Evolutionary conservation across 2,329 filamentous ascomycete genomes (phyloP).

Genomic region (Penicillium sp.): DNA sequence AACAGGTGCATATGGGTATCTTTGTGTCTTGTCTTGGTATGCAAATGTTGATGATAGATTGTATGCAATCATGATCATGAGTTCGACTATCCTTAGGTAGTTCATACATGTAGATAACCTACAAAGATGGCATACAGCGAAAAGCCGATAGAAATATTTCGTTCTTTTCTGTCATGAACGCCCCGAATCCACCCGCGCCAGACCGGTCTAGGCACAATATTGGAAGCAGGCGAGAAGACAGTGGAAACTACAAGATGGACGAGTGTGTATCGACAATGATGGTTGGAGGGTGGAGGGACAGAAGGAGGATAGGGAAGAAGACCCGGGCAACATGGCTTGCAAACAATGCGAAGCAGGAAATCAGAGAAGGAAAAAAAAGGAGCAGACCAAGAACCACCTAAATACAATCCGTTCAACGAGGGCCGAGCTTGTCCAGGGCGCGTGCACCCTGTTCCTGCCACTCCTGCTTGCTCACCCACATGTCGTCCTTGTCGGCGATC

Average conservation of each 20-base stretch:
- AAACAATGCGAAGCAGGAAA: constrained; percentile 19
- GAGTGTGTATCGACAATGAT: constrained; percentile 19
- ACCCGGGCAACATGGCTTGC: constrained; percentile 18
- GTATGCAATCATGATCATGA: background rate
- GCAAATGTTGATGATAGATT: background rate
- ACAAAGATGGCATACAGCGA: background rate
- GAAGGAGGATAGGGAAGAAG: background rate
- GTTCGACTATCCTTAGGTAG: background rate
- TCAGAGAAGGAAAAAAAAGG: constrained; percentile 21
- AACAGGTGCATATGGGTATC: background rate
- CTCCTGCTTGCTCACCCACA: constrained; percentile 98
- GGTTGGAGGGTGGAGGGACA: background rate
- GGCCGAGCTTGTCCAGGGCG: constrained; percentile 87
- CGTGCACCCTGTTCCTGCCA: constrained; percentile 90
- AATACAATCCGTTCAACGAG: constrained; percentile 57
- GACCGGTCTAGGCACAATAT: constrained; percentile 26
- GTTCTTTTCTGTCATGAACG: constrained; percentile 20
- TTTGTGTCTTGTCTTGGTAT: background rate
- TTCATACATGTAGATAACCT: background rate
- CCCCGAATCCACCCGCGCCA: constrained; percentile 20
- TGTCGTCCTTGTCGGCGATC: constrained; percentile 97
- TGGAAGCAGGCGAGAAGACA: constrained; percentile 15
- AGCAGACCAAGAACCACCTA: constrained; percentile 17
- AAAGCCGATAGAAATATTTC: constrained; percentile 12
- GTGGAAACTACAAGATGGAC: constrained; percentile 15